phyloP scores from a whole-genome alignment of 257 asterid species.

The Thymus quinquecostatus region DNA sequence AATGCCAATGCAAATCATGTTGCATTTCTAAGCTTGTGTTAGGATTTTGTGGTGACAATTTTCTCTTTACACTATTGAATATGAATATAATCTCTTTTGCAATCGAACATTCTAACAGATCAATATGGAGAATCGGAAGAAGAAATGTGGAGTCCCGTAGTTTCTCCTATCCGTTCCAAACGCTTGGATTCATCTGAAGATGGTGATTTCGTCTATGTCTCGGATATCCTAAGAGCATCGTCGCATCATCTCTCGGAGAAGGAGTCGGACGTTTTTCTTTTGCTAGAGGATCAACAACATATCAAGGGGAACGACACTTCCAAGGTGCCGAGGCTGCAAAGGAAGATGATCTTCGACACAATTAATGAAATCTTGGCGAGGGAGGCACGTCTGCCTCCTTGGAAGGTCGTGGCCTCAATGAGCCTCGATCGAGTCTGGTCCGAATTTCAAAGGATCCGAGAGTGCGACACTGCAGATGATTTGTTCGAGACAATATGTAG shows the following conservation, averaged over 20 bases:
- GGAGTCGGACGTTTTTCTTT: slow-evolving; percentile 53
- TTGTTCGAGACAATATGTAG: slow-evolving; percentile 66
- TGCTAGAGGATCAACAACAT: slow-evolving; percentile 73
- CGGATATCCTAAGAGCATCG: slow-evolving; percentile 66
- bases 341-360: slow-evolving; percentile 72
- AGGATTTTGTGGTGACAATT: slow-evolving; percentile 33
- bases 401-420: slow-evolving; percentile 49
- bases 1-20: slow-evolving; percentile 19
- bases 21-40: slow-evolving; percentile 23
- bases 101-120: slow-evolving; percentile 39
- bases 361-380: slow-evolving; percentile 63
- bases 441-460: slow-evolving; percentile 64
- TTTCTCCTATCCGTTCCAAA: slow-evolving; percentile 45
- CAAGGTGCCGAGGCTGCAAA: slow-evolving; percentile 51
- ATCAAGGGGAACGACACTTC: slow-evolving; percentile 60
- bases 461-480: slow-evolving; percentile 51
- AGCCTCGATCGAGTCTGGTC: slow-evolving; percentile 56
- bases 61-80: background rate
- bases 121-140: slow-evolving; percentile 63
- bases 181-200: slow-evolving; percentile 42
- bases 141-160: slow-evolving; percentile 56
- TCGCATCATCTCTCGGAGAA: slow-evolving; percentile 52
- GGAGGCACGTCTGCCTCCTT: slow-evolving; percentile 62
- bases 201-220: slow-evolving; percentile 59
- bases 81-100: background rate